These are phyloP conservation scores for Claviceps sorghi DNA, from an alignment of 2,329 filamentous ascomycete species.

Conservation along the genomic window DNA sequence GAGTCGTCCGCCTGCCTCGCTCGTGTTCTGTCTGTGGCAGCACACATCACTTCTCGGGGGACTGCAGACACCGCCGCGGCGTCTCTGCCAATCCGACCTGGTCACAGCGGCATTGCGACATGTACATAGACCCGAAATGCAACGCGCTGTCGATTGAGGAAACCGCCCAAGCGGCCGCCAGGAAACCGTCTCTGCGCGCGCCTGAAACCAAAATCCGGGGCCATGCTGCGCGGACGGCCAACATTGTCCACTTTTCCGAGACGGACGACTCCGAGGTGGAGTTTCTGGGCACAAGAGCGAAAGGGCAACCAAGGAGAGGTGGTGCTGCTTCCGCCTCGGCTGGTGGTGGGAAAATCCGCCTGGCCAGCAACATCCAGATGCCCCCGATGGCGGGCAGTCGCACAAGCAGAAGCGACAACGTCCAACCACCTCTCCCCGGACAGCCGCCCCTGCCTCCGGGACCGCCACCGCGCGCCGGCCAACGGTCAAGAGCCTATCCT, in stretches of 20 bases:
- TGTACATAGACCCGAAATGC: constrained; percentile 34
- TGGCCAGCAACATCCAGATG: constrained; percentile 27
- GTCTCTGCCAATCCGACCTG: constrained; percentile 30
- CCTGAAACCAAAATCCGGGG: constrained; percentile 21
- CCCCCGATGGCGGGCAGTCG: constrained; percentile 12
- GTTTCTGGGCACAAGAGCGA: constrained; percentile 23
- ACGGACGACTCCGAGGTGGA: constrained; percentile 31
- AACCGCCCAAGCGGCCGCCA: constrained; percentile 11
- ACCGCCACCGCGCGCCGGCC: constrained; percentile 19
- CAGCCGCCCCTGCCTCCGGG: constrained; percentile 26
- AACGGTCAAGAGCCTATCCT: constrained; percentile 11
- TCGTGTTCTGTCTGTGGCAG: constrained; percentile 44
- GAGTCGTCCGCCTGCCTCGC: constrained; percentile 33
- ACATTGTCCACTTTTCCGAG: constrained; percentile 29
- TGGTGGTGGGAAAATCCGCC: constrained; percentile 23
- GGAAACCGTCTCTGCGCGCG: constrained; percentile 10
- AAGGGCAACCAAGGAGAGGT: constrained; percentile 15
- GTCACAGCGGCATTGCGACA: constrained; percentile 32
- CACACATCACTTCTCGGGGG: constrained; percentile 39
- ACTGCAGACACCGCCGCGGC: constrained; percentile 27
- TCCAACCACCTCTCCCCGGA: constrained; percentile 7
- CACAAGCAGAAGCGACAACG: constrained; percentile 8
- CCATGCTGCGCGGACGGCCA: constrained; percentile 21
- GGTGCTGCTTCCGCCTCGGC: too few species aligned
- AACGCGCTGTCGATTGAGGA: constrained; percentile 24